Conservation (phyloP, 2,329 filamentous ascomycete genomes). For the Clarireedia monteithiana region DNA sequence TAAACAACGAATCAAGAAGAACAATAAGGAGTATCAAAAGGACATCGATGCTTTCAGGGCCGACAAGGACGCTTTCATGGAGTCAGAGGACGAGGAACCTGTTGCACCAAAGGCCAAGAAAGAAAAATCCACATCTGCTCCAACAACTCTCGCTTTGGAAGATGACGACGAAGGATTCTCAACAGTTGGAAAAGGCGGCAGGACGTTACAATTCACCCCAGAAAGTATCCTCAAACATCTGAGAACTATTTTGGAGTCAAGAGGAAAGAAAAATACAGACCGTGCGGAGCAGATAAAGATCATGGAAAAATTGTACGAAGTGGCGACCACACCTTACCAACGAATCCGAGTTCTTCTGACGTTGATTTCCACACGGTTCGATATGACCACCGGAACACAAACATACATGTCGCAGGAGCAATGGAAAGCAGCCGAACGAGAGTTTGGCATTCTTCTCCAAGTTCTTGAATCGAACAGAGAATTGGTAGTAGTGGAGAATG, state of each 20-base stretch:
- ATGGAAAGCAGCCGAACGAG: constrained; percentile 90
- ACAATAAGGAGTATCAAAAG: constrained; percentile 86
- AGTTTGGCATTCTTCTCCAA: constrained; percentile 69
- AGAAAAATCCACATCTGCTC: constrained; percentile 39
- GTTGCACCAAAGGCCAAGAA: constrained; percentile 46
- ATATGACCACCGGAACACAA: constrained; percentile 71
- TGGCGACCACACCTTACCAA: constrained; percentile 87
- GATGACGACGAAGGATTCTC: constrained; percentile 82
- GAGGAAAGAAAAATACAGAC: constrained; percentile 99
- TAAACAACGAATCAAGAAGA: constrained; percentile 98
- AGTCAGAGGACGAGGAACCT: constrained; percentile 67
- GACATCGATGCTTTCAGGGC: constrained; percentile 83
- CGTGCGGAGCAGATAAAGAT: constrained; percentile 88
- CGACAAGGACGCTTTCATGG: constrained; percentile 82
- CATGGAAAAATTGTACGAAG: constrained; percentile 93
- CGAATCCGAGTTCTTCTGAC: constrained; percentile 86
- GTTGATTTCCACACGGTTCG: constrained; percentile 88
- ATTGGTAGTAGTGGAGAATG: constrained; percentile 81
- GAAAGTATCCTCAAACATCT: constrained; percentile 98
- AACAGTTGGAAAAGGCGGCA: constrained; percentile 81
- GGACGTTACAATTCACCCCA: constrained; percentile 83
- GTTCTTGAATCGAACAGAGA: constrained; percentile 73
- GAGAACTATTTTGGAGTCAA: constrained; percentile 83
- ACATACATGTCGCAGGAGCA: constrained; percentile 90
- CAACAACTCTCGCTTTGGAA: constrained; percentile 41